Conservation (phyloP, 768 basidiomycete genomes). For the Collybia mongolica region DNA sequence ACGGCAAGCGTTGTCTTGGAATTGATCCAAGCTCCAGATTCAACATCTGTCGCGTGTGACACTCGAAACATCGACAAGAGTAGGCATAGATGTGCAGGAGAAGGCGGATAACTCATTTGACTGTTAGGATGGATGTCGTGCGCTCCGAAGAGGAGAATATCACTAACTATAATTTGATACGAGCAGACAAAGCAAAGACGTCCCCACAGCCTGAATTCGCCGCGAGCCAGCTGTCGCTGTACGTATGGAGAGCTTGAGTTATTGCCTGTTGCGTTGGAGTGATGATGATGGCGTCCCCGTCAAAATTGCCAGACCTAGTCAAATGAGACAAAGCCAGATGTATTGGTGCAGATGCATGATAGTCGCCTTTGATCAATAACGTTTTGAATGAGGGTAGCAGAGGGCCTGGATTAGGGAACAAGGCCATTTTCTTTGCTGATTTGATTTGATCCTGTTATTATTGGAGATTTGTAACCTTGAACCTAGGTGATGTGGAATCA, state of each 20-base stretch:
- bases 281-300: conserved; percentile 42
- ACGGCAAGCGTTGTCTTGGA: conserved; percentile 24
- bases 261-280: conserved; percentile 51
- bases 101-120: conserved; percentile 58
- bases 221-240: conserved; percentile 58
- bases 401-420: conserved; percentile 35
- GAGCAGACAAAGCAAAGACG: conserved; percentile 33
- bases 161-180: conserved; percentile 57
- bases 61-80: conserved; percentile 49
- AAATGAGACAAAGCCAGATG: conserved; percentile 59
- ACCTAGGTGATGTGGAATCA: no score
- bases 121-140: conserved; percentile 8
- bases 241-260: conserved; percentile 36
- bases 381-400: conserved; percentile 53
- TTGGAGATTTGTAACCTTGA: no score
- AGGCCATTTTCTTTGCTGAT: conserved; percentile 7
- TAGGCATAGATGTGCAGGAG: conserved; percentile 52
- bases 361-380: conserved; percentile 62
- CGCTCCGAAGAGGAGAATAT: conserved; percentile 5
- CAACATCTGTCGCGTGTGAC: conserved; percentile 20
- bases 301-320: conserved; percentile 21
- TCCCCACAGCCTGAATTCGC: conserved; percentile 37
- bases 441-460: not conserved
- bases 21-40: conserved; percentile 15
- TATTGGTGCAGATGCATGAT: conserved; percentile 68